These are phyloP conservation scores for Chlamydomonas sp. DNA, from an alignment of 139 green algal genomes.

Conservation along the genomic window DNA sequence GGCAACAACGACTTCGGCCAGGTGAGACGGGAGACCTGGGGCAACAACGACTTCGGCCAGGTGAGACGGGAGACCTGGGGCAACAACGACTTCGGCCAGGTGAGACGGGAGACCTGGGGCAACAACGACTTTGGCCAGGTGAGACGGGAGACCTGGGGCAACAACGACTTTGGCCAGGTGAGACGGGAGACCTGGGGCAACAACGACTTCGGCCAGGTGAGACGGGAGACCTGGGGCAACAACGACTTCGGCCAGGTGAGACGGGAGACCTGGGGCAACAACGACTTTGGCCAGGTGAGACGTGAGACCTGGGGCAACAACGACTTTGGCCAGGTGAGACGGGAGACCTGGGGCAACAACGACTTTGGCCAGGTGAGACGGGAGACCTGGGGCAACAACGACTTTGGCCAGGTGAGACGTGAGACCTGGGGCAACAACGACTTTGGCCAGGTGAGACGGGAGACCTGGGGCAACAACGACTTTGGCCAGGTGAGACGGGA, in stretches of 20 bases:
- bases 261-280: slow-evolving; percentile 63
- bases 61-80: too few relatives aligned
- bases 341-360: slow-evolving; percentile 58
- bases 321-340: background rate
- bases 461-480: slow-evolving; percentile 53
- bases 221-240: slow-evolving; percentile 65
- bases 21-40: slow-evolving; percentile 36
- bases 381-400: slow-evolving; percentile 56
- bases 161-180: background rate
- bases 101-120: too few relatives aligned
- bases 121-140: background rate
- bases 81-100: background rate
- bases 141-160: too few relatives aligned
- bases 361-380: background rate
- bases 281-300: background rate
- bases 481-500: too few relatives aligned
- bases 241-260: background rate
- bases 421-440: slow-evolving; percentile 54
- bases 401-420: too few relatives aligned
- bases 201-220: background rate
- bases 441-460: too few relatives aligned
- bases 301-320: slow-evolving; percentile 61
- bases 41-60: slow-evolving; percentile 24
- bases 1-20: slow-evolving; percentile 49
- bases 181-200: slow-evolving; percentile 67